Base-by-base conservation (phyloP, 1,139 yeast genomes). In the Debaryomycetaceae sp. region DNA sequence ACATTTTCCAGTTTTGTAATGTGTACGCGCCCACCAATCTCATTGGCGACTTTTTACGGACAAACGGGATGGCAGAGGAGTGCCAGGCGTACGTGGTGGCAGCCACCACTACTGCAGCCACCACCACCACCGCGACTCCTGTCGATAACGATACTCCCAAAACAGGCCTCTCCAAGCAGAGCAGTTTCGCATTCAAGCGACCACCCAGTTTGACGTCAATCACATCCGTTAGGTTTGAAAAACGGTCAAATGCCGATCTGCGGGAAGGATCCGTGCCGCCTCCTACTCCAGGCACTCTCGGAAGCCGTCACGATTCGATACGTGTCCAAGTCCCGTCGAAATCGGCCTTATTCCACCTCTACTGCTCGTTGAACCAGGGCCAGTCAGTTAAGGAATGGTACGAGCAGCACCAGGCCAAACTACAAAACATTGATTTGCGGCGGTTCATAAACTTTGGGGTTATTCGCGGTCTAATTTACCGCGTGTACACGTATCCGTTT, bases 1-100 rank as follows among this genome's bases (percentile, higher is more conserved):
- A 90, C 48, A 72, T 90, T 14, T 90, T 92, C 51, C 96, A 87
- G 46, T 92, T 86, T 51, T 62, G 77, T 28, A 90, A 85, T 51
- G 73, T 79, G 15, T 92, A 92, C 55, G 93, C 96, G 0, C 85
- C 94, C 5, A 85, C 97, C 0, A 77, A 92, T 25, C 68, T 72
- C 30, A 72, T 92, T 22, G 75, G 80, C 3, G 55, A 63, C 28
- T 82, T 92, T 41, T 67, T 68, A 27, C 75, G 76, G 34, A 66
- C 69, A 5, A 65, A 67, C 1, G 28, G 26, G 8, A 65, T 86
- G 68, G 81, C 87, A n/a, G 68, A 71, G 16, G 92, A 85, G 39
- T 87, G 96, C 47, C 95, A 83, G 47, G 73, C 78, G 1, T 87
- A 85, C 47, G 86, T 86, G 2, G 60, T 73, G 3, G 51, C 62